These are phyloP conservation scores for Exophiala spinifera DNA, from an alignment of 2,329 filamentous ascomycete genomes.

Conservation along the genomic window DNA sequence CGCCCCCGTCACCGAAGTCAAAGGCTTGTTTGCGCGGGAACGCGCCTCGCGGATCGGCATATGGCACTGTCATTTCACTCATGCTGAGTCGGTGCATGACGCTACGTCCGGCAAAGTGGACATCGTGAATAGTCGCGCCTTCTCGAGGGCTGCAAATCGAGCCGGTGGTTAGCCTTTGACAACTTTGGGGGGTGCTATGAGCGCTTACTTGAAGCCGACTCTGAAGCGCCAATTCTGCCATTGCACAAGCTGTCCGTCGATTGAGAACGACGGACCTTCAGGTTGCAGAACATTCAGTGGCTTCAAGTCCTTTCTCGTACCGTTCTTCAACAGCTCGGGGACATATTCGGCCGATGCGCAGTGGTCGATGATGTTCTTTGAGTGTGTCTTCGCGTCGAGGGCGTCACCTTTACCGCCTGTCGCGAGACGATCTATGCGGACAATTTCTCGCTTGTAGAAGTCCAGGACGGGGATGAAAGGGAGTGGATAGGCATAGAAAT, in stretches of 20 bases:
- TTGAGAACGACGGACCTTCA: conserved; percentile 64
- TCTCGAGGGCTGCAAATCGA: background rate
- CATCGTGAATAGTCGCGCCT: conserved; percentile 62
- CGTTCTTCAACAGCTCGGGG: conserved; percentile 48
- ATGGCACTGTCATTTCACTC: conserved; percentile 68
- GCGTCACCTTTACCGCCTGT: conserved; percentile 51
- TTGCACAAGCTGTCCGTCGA: conserved; percentile 50
- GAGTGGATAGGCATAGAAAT: conserved; percentile 62
- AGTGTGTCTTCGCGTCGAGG: conserved; percentile 39
- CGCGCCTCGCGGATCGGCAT: conserved; percentile 62
- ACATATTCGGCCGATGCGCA: conserved; percentile 53
- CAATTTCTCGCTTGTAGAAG: conserved; percentile 51
- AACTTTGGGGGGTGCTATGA: background rate
- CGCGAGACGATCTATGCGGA: conserved; percentile 58
- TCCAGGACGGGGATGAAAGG: conserved; percentile 61
- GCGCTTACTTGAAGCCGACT: conserved; percentile 55
- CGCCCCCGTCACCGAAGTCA: conserved; percentile 67
- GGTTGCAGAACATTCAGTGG: conserved; percentile 71
- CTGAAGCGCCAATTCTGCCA: conserved; percentile 71
- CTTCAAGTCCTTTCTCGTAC: conserved; percentile 54
- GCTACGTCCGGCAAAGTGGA: conserved; percentile 63
- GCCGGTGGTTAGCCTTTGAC: too few species aligned
- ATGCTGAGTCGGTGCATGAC: conserved; percentile 66
- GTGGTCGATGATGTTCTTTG: conserved; percentile 51
- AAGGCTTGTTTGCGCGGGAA: conserved; percentile 70